Evolutionary conservation across 495 filamentous ascomycete species (phyloP).

Genomic region (Pseudoneurospora amorphoporcata): DNA sequence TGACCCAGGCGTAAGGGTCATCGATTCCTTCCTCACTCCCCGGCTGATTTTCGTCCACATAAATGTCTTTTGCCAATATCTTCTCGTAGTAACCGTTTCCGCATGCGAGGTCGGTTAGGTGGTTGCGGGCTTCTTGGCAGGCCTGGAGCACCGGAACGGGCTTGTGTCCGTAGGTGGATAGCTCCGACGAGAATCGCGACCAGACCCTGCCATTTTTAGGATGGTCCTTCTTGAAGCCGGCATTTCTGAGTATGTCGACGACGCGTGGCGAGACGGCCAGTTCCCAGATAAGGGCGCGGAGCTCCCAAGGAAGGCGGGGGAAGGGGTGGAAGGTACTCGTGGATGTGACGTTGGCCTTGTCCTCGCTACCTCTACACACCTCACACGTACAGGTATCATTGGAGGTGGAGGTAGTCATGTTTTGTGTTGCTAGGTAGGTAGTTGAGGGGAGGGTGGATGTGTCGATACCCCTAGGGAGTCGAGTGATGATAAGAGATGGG

Average conservation of each 20-base stretch:
- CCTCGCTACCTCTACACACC: too few relatives aligned
- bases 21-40: background rate
- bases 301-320: slow-evolving; percentile 30
- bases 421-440: too few relatives aligned
- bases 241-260: background rate
- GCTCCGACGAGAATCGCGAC: too few relatives aligned
- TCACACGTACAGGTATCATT: background rate
- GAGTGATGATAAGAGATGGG: too few relatives aligned
- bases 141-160: background rate
- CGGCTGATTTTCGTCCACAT: too few relatives aligned
- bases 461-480: too few relatives aligned
- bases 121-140: background rate
- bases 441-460: too few relatives aligned
- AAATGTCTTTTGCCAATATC: background rate
- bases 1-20: background rate
- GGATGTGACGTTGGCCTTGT: background rate
- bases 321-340: slow-evolving; percentile 21
- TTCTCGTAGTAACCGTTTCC: background rate
- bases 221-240: background rate
- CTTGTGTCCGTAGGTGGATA: background rate
- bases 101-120: background rate
- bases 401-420: background rate
- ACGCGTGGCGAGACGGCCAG: slow-evolving; percentile 29
- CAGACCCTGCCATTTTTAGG: background rate
- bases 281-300: slow-evolving; percentile 38